Conservation (phyloP, 2,329 filamentous ascomycete species). For the Pseudogymnoascus destructans region DNA sequence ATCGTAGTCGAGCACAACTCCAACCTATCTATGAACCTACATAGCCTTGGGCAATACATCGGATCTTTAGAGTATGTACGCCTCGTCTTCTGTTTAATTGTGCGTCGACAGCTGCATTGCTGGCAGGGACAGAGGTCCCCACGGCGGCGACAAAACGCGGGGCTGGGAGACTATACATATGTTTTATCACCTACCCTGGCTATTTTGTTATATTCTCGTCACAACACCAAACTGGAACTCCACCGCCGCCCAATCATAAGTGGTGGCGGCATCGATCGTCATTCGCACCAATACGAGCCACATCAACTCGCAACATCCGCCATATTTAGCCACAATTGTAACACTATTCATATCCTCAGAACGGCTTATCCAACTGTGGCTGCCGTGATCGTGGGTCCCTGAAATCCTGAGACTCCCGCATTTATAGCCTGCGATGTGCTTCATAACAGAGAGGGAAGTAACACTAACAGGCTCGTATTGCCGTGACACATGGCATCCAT, state of each 20-base stretch:
- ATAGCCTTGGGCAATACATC: not conserved
- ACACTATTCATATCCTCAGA: not conserved
- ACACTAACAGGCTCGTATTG: not conserved
- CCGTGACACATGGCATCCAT: not conserved
- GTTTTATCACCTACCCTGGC: not conserved
- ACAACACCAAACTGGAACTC: not conserved
- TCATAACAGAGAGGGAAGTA: not conserved
- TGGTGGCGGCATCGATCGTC: not conserved
- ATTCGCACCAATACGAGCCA: not conserved
- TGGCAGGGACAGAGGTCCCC: not conserved
- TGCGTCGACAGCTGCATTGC: not conserved
- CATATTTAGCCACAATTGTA: conserved; percentile 4
- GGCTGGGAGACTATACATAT: not conserved
- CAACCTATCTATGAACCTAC: not conserved
- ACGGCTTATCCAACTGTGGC: not conserved
- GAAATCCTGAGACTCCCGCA: not conserved
- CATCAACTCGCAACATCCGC: not conserved
- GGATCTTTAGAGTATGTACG: not conserved
- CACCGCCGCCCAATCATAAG: not conserved
- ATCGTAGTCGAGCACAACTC: not conserved
- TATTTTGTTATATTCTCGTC: not conserved
- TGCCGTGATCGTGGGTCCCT: not conserved
- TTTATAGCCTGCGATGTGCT: not conserved
- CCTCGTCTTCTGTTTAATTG: too few relatives aligned
- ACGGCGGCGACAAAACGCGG: not conserved